phyloP scores from a whole-genome alignment of 1,284 basidiomycete genomes.

The Ustilago cynodontis region DNA sequence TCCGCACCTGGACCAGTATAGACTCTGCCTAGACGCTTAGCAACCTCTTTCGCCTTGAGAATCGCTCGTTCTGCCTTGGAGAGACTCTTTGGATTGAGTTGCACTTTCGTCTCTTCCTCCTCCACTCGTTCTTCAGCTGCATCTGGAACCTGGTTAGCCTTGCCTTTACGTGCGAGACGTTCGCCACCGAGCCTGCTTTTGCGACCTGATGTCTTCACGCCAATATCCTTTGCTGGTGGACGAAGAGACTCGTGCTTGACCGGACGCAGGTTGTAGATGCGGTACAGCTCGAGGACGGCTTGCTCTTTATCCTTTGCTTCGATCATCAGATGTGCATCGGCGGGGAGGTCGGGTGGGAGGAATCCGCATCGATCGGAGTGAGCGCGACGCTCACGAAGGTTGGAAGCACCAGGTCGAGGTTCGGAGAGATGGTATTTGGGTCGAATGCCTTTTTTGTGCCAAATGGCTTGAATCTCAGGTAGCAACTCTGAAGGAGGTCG shows the following conservation, averaged over 20 bases:
- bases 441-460: conserved; percentile 78
- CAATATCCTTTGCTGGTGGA: conserved; percentile 71
- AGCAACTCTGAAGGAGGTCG: conserved; percentile 74
- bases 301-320: conserved; percentile 95
- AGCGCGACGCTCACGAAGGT: conserved; percentile 77
- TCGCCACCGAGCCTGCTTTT: conserved; percentile 67
- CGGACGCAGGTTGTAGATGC: conserved; percentile 80
- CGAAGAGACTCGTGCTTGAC: conserved; percentile 75
- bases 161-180: conserved; percentile 45
- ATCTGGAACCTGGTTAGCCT: conserved; percentile 63
- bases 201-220: conserved; percentile 70
- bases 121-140: conserved; percentile 46
- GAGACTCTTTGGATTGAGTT: conserved; percentile 41
- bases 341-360: conserved; percentile 75
- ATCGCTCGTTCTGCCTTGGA: conserved; percentile 47
- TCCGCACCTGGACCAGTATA: conserved; percentile 59
- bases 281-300: conserved; percentile 85
- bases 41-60: conserved; percentile 55
- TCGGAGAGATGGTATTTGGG: conserved; percentile 92
- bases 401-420: conserved; percentile 37
- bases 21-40: conserved; percentile 42
- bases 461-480: conserved; percentile 80
- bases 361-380: conserved; percentile 83
- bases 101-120: conserved; percentile 14
- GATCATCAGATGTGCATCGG: conserved; percentile 82